phyloP scores from a whole-genome alignment of 768 basidiomycete genomes.

The Macrolepiota fuliginosa region DNA sequence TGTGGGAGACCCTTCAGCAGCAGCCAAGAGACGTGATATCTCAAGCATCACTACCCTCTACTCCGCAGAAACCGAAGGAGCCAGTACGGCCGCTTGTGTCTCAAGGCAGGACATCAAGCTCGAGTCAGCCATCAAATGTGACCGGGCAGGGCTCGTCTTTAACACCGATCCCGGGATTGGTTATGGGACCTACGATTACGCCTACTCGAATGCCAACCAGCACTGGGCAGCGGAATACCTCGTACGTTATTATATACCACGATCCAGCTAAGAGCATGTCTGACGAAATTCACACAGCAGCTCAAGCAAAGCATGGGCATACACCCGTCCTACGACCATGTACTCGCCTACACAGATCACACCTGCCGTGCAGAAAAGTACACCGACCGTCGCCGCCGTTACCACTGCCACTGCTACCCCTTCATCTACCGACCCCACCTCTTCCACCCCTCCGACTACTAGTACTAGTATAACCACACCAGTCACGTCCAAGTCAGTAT shows the following conservation, averaged over 20 bases:
- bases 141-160: not conserved
- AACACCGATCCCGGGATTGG: slow-evolving; percentile 26
- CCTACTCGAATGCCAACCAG: slow-evolving; percentile 47
- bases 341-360: slow-evolving; percentile 6
- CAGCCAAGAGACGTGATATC: not conserved
- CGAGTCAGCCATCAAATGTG: not conserved
- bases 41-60: not conserved
- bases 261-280: not conserved
- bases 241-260: slow-evolving; percentile 37
- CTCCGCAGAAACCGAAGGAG: slow-evolving; percentile 2
- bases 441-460: too few relatives aligned
- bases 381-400: not conserved
- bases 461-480: too few relatives aligned
- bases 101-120: not conserved
- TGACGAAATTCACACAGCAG: slow-evolving; percentile 14
- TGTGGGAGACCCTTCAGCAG: not conserved
- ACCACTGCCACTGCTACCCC: slow-evolving; percentile 22
- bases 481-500: slow-evolving; percentile 34
- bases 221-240: slow-evolving; percentile 38
- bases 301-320: slow-evolving; percentile 64
- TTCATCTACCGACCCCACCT: slow-evolving; percentile 5
- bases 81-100: not conserved
- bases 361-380: not conserved
- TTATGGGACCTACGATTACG: slow-evolving; percentile 63
- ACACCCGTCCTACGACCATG: slow-evolving; percentile 43